Percentiles rank a stretch among this genome's conserved stretches.
Conservation (phyloP, 345 rosid genomes). For the Cardamine chenopodiifolia region DNA sequence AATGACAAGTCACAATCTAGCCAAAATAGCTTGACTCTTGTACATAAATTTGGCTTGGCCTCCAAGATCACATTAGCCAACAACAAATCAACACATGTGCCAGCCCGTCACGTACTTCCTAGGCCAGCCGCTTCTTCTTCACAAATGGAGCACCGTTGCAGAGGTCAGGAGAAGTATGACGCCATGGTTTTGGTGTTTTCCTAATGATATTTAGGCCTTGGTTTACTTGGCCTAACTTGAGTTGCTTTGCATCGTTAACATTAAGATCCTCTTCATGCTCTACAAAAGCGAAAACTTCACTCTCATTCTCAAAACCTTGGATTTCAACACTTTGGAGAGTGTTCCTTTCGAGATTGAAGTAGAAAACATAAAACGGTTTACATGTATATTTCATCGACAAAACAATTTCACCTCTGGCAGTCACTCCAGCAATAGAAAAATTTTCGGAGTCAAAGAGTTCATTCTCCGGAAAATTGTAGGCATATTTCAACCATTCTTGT, state of each 20-base stretch:
- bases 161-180: no score
- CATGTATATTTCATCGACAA: not conserved
- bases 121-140: no score
- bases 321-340: not conserved
- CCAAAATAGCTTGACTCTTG: no score
- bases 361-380: not conserved
- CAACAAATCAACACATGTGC: no score
- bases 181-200: no score
- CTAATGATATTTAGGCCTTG: no score
- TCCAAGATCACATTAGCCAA: no score
- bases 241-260: not conserved
- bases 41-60: no score
- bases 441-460: rapidly evolving
- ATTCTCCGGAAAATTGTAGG: not conserved
- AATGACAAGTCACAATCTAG: not conserved
- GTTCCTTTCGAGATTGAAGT: not conserved
- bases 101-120: no score
- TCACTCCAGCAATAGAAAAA: not conserved
- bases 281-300: not conserved
- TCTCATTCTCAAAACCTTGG: not conserved
- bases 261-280: not conserved
- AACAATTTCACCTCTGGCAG: not conserved
- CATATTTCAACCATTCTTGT: not conserved
- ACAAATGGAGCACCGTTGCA: no score
- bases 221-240: not conserved